phyloP scores from a whole-genome alignment of 805 yeast genomes.

The Candida arabinofermentans region DNA sequence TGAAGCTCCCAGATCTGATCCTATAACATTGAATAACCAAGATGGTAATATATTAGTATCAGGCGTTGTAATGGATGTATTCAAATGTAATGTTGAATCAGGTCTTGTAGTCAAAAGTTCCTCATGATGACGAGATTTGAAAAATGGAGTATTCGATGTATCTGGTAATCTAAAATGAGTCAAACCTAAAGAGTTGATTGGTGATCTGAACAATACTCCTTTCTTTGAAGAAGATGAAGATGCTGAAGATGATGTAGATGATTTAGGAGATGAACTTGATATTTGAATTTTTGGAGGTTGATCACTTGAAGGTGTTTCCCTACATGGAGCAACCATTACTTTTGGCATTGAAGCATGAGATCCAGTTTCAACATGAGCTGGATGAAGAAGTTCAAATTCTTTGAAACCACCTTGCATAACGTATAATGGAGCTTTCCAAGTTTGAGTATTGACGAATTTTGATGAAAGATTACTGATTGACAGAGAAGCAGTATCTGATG shows the following conservation, averaged over 20 bases:
- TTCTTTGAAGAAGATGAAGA: conserved; percentile 10
- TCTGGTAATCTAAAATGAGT: conserved; percentile 55
- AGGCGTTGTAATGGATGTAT: conserved; percentile 17
- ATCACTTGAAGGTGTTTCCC: conserved; percentile 8
- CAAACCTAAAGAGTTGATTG: conserved; percentile 33
- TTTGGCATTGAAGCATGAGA: conserved; percentile 13
- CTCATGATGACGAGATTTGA: conserved; percentile 50
- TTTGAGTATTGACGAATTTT: conserved; percentile 40
- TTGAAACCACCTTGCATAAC: conserved; percentile 41
- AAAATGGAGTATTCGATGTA: conserved; percentile 37
- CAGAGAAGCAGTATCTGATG: conserved; percentile 30
- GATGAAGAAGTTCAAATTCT: conserved; percentile 30
- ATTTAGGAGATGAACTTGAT: conserved; percentile 14
- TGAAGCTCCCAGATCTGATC: conserved; percentile 35
- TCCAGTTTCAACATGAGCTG: conserved; percentile 27
- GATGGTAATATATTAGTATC: conserved; percentile 38
- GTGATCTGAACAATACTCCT: conserved; percentile 12
- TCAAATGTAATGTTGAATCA: conserved; percentile 26
- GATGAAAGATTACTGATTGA: conserved; percentile 43
- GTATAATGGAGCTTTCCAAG: conserved; percentile 38
- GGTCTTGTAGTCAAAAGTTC: conserved; percentile 34
- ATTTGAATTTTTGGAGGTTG: conserved; percentile 14
- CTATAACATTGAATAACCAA: conserved; percentile 47
- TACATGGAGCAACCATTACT: conserved; percentile 16
- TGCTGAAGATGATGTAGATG: conserved; percentile 22